Evolutionary conservation across 2,329 filamentous ascomycete genomes (phyloP), one percentile per base, ranked within the genome.

Genomic region (Eutypella sp.): DNA sequence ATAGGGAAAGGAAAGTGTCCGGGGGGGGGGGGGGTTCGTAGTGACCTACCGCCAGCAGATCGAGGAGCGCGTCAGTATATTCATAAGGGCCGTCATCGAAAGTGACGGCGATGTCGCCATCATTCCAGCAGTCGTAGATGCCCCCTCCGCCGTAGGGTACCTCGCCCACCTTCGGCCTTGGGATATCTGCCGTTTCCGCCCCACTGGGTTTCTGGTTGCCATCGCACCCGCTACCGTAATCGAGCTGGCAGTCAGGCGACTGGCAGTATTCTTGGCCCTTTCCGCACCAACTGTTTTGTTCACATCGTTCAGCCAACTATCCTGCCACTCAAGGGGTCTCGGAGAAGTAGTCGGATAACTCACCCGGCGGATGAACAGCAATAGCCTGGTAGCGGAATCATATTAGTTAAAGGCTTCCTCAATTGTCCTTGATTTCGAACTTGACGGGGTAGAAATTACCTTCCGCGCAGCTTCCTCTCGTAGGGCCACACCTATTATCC

Each of bases 1-100:
- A 15, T 2, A 29, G 22, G 20, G 22, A n/a, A 11, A 19, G 19
- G 37, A 23, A 2, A n/a, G 27, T 13, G 33, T 9, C 25, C 22
- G 6, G 15, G 4, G 3, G 4, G 19, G 6, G 7, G 16, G 25
- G 2, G 11, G 23, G 36, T 18, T 4, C 29, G 31, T 19, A 10
- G 27, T 23, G 3, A 25, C 52, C 15, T 54, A 64, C 61, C 33
- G 56, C 52, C 39, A 64, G 46, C 47, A 82, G 67, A 51, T 84
- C 76, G 18, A 84, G 69, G 18, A 85, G 69, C 50, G 80, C 73
- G 27, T 66, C 62, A 3, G 81, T 84, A 59, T 79, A 82, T n/a
- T 70, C 64, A 46, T 73, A 76, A 33, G 81, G 81, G 2, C 81
- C 81, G 59, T 84, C 81, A 51, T 84, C 81, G 53, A 76, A 84